Evolutionary conservation across 768 basidiomycete species (phyloP), one percentile per base, ranked within the genome.

Genomic region (Clavaria fumosa): DNA sequence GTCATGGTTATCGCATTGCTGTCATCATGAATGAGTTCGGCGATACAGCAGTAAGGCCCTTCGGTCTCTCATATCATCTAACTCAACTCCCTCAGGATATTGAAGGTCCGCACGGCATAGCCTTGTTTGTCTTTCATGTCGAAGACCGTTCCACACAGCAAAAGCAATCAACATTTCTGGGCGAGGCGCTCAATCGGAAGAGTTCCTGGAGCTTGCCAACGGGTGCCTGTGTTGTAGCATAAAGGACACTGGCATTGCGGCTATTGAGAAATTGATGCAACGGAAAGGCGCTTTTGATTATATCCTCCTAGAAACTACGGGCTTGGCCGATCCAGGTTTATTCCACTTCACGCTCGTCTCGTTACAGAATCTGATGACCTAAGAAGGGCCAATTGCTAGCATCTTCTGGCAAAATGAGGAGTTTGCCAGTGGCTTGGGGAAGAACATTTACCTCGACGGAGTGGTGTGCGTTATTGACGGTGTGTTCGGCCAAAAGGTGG

Each of bases 21-120:
- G 93, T 99, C 15, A 95, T 93, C 45, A 90, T 95, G 86, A 95
- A 93, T 51, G 89, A 91, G 57, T 97, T 97, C 53, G 93, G 89
- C 6, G 90, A 95, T 53, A 90, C 90, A 14, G 85, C 86, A 48
- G 83, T 85, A 49, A 51, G 75, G 27, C 31, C 27, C 28, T 34
- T 24, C 12, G 14, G 11, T 23, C 20, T 11, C 7, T n/a, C 34
- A 31, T 37, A 11, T 34, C 36, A 45, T 31, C 51, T 46, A 24
- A 47, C 51, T 45, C 35, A 47, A 52, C 31, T 39, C 10, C 5
- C 35, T 6, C 48, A 85, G 82, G 93, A 89, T 50, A 95, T 96
- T 39, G 91, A 96, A 74, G 75, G 91, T 90, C 35, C 41, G 3
- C 4, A 2, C 14, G 20, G 45, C 12, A 47, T 31, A 19, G 23